phyloP scores from a whole-genome alignment of 202 grass and related monocot species.

The Dendrocalamus latiflorus region DNA sequence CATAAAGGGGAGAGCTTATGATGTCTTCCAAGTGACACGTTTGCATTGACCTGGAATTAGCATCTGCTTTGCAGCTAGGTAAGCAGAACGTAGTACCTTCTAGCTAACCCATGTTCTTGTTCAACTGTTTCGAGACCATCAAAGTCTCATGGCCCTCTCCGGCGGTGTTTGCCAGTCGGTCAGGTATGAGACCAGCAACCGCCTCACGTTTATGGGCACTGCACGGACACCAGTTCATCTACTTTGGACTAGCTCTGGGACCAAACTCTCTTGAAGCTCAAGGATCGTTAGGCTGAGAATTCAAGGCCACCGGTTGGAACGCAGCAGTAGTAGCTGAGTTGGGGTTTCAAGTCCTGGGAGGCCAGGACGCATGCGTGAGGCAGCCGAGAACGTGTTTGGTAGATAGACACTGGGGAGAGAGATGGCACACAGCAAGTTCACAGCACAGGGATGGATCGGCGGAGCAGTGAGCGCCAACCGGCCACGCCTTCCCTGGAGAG shows the following conservation, averaged over 20 bases:
- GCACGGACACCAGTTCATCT: neutral
- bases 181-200: neutral
- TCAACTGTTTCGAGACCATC: neutral
- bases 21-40: neutral
- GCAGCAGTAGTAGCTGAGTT: neutral
- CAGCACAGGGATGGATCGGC: too few relatives aligned
- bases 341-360: too few relatives aligned
- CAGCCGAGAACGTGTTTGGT: neutral
- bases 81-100: neutral
- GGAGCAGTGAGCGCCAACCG: too few relatives aligned
- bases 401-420: too few relatives aligned
- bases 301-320: neutral
- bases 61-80: neutral
- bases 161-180: neutral
- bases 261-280: neutral
- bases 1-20: neutral
- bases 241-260: neutral
- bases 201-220: neutral
- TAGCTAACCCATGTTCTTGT: neutral
- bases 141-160: neutral
- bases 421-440: neutral
- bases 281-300: neutral
- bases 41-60: neutral
- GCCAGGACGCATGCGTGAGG: neutral
- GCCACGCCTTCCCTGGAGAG: neutral